Base-by-base conservation (phyloP, 2,329 filamentous ascomycete genomes). In the Sphaerostilbella broomeana region DNA sequence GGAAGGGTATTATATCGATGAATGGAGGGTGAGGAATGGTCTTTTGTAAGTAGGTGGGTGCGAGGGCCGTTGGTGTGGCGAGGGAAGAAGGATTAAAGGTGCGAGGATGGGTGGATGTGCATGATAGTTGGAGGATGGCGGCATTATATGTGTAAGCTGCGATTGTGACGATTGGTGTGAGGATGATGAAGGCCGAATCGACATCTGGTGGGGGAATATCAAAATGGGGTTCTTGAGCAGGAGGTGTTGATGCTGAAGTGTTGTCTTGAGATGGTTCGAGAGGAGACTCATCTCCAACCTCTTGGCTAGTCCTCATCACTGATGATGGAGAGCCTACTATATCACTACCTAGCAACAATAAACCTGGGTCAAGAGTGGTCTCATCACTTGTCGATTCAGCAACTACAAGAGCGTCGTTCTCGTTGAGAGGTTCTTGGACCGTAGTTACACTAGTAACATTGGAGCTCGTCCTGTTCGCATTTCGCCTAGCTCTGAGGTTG, bases 1-100 rank as follows among this genome's bases (percentile, higher is more conserved):
- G 33, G 11, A 44, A 22, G 2, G 32, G 26, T 21, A 33, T 35
- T 10, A 41, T 28, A 21, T 36, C 31, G 8, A 37, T 25, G n/a
- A 27, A n/a, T 11, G 16, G 19, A n/a, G 27, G 21, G 13, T 44
- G 38, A n/a, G 15, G 37, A 10, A 35, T 29, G 6, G 26, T 21
- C 13, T 29, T 22, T 10, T 44, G 21, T 6, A 41, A 13, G 13
- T 22, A 9, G 11, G 38, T 33, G 6, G 31, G 26, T 22, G 22
- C 20, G 8, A 28, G 20, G n/a, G 37, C 15, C 13, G 27, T 13
- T 7, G 38, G 42, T 7, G 26, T 30, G 2, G 31, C 8, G 26
- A 17, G 26, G 6, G 16, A 6, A 3, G 21, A 24, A 10, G 22
- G 7, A 6, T 26, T 16, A 22, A 30, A 40, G 11, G 27, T 29